Percentiles rank a stretch among this genome's conserved stretches.
phyloP scores from a whole-genome alignment of 1,284 basidiomycete genomes.

The Salmacisia buchloeana region DNA sequence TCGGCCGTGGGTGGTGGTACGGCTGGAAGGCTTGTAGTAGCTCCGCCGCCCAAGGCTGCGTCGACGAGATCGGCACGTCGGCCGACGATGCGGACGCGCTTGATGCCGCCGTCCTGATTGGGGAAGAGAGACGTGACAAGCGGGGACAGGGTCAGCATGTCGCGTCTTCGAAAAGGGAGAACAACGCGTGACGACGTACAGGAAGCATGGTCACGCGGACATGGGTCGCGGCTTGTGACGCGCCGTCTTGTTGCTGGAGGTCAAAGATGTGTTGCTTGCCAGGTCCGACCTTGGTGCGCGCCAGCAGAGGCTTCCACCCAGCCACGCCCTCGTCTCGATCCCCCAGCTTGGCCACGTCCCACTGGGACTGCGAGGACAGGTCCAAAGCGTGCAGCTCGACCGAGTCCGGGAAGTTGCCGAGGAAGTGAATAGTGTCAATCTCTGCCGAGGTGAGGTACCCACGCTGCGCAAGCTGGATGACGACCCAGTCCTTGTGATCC shows the following conservation, averaged over 20 bases:
- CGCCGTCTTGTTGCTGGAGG: conserved; percentile 58
- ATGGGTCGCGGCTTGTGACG: conserved; percentile 64
- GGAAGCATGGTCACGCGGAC: conserved; percentile 84
- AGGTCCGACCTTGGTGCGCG: conserved; percentile 74
- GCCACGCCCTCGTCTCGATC: conserved; percentile 17
- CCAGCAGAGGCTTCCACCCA: conserved; percentile 69
- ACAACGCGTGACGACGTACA: conserved; percentile 14
- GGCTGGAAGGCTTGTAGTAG: not conserved
- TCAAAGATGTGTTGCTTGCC: conserved; percentile 85
- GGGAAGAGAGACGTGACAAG: not conserved
- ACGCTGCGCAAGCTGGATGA: conserved; percentile 64
- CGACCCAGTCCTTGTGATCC: conserved; percentile 81
- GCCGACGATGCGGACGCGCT: conserved; percentile 79
- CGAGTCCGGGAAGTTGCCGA: conserved; percentile 86
- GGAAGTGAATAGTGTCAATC: conserved; percentile 91
- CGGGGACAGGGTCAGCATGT: too few species aligned
- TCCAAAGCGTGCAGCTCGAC: conserved; percentile 68
- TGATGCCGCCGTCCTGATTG: conserved; percentile 76
- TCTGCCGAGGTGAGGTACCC: conserved; percentile 73
- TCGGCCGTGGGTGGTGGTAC: not conserved
- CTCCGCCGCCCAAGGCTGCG: conserved; percentile 14
- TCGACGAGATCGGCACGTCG: conserved; percentile 53
- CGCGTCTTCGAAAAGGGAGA: too few species aligned
- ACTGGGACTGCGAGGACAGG: conserved; percentile 49
- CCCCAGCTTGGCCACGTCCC: conserved; percentile 47